Evolutionary conservation across 805 yeast genomes (phyloP), one percentile per base, ranked within the genome.

Genomic region (Hanseniaspora meyeri): DNA sequence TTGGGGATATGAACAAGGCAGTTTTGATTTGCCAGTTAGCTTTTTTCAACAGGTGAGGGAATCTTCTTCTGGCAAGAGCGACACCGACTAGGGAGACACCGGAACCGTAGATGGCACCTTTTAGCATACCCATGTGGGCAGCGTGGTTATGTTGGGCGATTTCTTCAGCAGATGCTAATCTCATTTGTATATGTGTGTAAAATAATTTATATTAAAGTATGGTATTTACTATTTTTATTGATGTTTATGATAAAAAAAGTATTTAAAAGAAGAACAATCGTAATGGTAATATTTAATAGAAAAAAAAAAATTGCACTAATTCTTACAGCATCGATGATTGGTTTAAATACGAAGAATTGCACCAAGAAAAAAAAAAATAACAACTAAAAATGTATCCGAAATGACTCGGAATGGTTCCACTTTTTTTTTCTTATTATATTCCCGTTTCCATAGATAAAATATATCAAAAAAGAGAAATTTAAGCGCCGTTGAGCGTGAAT

Each of bases 1-100:
- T 83, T 14, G 95, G 95, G 38, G 80, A 76, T 57, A 83, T 78
- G 62, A 79, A 79, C 54, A 82, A 67, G 7, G 87, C 87, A 1
- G 91, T 81, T 61, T 77, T 75, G 59, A 82, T 72, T 14, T 80
- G 73, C 74, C 76, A 80, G n/a, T 83, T 74, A 61, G 78, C 62
- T 37, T 65, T 70, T 42, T 62, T 60, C 24, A 71, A 71, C 62
- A 77, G 70, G 9, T 70, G 62, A 31, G 82, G 82, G 60, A 62
- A 78, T 57, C 69, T 68, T 59, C 70, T 70, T 8, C 77, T 78
- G 36, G 80, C 81, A 31, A 73, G 63, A 49, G 76, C 77, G 63
- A 75, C 79, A 50, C 82, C 67, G 14, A 80, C 80, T 16, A 72
- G 70, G 2, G 91, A 78, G n/a, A 80, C 62, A 4, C 72, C 68